These are phyloP conservation scores for Rachicladosporium sp. DNA, from an alignment of 2,329 filamentous ascomycete species.

Conservation along the genomic window DNA sequence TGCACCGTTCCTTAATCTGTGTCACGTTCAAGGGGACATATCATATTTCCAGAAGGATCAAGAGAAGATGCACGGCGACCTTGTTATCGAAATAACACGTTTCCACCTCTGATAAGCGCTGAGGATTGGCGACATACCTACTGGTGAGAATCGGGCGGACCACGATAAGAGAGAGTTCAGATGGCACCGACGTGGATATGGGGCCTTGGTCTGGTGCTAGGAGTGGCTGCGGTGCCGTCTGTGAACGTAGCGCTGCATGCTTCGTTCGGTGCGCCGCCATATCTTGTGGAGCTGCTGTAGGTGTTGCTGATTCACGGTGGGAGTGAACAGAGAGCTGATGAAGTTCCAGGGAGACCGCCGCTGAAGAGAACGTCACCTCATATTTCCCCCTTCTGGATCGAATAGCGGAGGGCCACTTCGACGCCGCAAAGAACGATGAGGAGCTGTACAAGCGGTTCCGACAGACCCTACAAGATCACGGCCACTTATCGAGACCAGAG, in stretches of 20 bases:
- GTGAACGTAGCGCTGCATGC: constrained; percentile 83
- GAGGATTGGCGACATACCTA: no score
- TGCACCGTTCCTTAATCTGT: no score
- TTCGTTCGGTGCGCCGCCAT: constrained; percentile 76
- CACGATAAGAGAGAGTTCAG: no score
- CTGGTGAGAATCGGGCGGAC: no score
- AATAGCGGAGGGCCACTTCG: constrained; percentile 72
- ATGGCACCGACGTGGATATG: no score
- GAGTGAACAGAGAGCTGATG: constrained; percentile 1
- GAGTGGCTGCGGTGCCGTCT: constrained; percentile 25
- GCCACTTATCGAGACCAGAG: constrained; percentile 58
- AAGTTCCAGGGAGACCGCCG: constrained; percentile 74
- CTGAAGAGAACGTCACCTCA: constrained; percentile 72
- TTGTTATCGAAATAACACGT: no score
- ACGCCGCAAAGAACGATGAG: constrained; percentile 56
- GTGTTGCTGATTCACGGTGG: constrained; percentile 22
- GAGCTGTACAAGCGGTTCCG: constrained; percentile 72
- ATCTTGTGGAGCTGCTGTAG: constrained; percentile 84
- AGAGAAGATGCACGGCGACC: no score
- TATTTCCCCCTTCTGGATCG: constrained; percentile 91
- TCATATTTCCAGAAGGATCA: no score
- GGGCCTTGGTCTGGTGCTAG: constrained; percentile 12
- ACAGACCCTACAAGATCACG: constrained; percentile 58
- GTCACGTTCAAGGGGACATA: no score
- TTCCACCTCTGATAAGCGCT: no score